A percentile compares a stretch with the other conserved stretches of the same genome.
Conservation (phyloP, 345 rosid species). For the Aquilaria yunnanensis region DNA sequence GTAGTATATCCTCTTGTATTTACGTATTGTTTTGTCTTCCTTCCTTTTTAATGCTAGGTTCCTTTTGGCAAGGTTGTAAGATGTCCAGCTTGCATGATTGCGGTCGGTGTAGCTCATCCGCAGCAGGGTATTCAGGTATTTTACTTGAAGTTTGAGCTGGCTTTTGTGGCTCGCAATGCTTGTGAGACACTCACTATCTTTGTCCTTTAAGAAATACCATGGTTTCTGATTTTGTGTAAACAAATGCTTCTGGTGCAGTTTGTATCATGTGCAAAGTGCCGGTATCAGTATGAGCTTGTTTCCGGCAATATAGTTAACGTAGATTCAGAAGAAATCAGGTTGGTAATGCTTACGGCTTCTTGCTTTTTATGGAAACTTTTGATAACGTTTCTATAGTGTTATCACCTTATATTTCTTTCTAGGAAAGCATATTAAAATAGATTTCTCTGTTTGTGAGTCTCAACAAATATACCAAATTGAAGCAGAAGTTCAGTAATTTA, state of each 20-base stretch:
- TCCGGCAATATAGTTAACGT: constrained; percentile 74
- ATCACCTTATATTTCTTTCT: not conserved
- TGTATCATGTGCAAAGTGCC: constrained; percentile 80
- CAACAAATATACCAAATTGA: too few species aligned
- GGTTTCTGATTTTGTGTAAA: not conserved
- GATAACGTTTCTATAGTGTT: not conserved
- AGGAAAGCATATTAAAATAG: too few species aligned
- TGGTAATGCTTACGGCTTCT: constrained; percentile 26
- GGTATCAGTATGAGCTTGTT: constrained; percentile 89
- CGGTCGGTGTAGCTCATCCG: constrained; percentile 84
- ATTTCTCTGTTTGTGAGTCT: too few species aligned
- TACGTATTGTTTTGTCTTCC: not conserved
- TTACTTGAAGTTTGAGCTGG: not conserved
- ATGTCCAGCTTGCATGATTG: constrained; percentile 80
- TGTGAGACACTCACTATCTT: too few species aligned
- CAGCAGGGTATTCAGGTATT: constrained; percentile 86
- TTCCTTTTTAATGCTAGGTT: constrained; percentile 38
- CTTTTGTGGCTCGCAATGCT: too few species aligned
- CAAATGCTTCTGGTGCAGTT: constrained; percentile 38
- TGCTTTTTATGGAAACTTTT: constrained; percentile 6
- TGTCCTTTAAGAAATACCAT: too few species aligned
- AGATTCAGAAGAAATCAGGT: constrained; percentile 90
- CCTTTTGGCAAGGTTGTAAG: constrained; percentile 92
- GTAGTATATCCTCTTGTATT: not conserved
- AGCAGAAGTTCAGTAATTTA: too few species aligned